These are phyloP conservation scores for Hypoxylon cercidicola DNA, from an alignment of 495 filamentous ascomycete species.

Conservation along the genomic window DNA sequence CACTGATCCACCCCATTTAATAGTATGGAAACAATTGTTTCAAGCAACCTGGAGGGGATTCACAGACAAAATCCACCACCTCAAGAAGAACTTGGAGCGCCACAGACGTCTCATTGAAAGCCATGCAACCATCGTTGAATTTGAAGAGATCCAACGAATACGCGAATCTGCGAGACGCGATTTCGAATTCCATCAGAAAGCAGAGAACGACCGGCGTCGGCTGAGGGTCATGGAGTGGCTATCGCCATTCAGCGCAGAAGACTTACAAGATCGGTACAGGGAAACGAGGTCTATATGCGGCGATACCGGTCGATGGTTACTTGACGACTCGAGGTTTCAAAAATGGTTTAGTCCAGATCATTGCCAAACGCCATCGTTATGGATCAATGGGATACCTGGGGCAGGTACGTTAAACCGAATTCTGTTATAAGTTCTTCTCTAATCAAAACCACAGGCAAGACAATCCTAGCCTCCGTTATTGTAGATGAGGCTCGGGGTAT, in stretches of 20 bases:
- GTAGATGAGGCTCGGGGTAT: conserved; percentile 11
- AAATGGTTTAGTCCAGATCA: conserved; percentile 33
- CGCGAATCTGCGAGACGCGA: conserved; percentile 10
- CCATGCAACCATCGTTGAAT: conserved; percentile 40
- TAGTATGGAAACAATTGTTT: conserved; percentile 2
- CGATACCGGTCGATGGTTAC: conserved; percentile 41
- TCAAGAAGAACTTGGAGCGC: conserved; percentile 43
- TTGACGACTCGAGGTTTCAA: conserved; percentile 19
- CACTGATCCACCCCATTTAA: not conserved
- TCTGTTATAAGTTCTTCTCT: not conserved
- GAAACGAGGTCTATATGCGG: conserved; percentile 31
- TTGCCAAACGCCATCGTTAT: conserved; percentile 29
- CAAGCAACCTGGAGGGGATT: conserved; percentile 49
- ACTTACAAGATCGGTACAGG: conserved; percentile 33
- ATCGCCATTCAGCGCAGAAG: conserved; percentile 38
- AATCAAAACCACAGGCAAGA: conserved; percentile 8
- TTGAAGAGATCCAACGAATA: conserved; percentile 38
- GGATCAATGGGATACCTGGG: conserved; percentile 52
- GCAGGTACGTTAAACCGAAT: conserved; percentile 40
- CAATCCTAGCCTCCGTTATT: conserved; percentile 11
- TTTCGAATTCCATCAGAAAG: conserved; percentile 13
- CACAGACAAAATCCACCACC: conserved; percentile 37
- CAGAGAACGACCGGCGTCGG: conserved; percentile 23
- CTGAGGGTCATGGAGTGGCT: conserved; percentile 40
- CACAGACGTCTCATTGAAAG: conserved; percentile 49